A percentile compares a stretch with the other conserved stretches of the same genome.
Conservation (phyloP, 1,139 yeast genomes). For the Zygoascus hellenicus region DNA sequence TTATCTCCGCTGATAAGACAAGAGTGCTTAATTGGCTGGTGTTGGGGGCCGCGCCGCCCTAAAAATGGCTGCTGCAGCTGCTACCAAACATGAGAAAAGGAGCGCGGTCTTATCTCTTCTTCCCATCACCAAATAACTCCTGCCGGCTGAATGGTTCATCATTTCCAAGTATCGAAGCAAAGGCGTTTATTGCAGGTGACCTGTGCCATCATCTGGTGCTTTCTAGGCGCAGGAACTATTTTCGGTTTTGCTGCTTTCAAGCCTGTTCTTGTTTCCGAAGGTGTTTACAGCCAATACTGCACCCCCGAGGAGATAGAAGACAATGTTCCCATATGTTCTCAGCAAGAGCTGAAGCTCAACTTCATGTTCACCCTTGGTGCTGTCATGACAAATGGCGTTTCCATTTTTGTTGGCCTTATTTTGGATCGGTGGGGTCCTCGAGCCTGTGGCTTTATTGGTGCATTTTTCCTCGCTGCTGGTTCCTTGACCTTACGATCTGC, state of each 20-base stretch:
- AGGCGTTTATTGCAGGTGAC: constrained; percentile 42
- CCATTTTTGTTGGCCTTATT: constrained; percentile 73
- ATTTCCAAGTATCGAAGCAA: constrained; percentile 4
- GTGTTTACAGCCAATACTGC: constrained; percentile 66
- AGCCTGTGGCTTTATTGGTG: constrained; percentile 70
- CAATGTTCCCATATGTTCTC: constrained; percentile 44
- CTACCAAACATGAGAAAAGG: too few species aligned
- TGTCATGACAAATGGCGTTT: constrained; percentile 77
- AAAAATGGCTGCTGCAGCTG: too few species aligned
- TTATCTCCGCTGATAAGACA: constrained; percentile 5
- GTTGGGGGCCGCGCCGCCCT: too few species aligned
- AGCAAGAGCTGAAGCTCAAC: constrained; percentile 76
- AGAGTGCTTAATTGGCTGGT: not conserved
- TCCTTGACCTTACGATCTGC: constrained; percentile 43
- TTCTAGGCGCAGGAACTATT: constrained; percentile 86
- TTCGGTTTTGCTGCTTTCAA: constrained; percentile 91
- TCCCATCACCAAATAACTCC: not conserved
- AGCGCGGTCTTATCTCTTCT: too few species aligned
- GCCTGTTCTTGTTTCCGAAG: constrained; percentile 69
- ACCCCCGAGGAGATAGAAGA: constrained; percentile 24
- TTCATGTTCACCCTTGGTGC: constrained; percentile 82
- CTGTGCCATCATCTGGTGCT: constrained; percentile 82
- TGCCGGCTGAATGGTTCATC: constrained; percentile 9
- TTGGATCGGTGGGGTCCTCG: constrained; percentile 78
- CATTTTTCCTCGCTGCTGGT: constrained; percentile 51